These are phyloP conservation scores for Botryobasidium botryosum DNA, from an alignment of 768 basidiomycete species.

Conservation along the genomic window DNA sequence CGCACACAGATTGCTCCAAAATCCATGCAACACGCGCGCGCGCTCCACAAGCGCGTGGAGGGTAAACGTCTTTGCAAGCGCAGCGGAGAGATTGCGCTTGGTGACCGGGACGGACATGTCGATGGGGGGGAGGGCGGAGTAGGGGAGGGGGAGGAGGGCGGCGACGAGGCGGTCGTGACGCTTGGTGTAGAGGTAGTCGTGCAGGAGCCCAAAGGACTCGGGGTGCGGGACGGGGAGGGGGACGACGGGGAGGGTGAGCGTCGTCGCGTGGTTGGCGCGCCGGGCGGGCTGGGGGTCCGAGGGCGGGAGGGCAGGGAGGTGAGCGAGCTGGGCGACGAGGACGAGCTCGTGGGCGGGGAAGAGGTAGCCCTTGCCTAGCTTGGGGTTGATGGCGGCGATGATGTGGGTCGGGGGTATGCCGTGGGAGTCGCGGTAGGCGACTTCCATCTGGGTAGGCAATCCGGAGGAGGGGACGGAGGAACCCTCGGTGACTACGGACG, in stretches of 20 bases:
- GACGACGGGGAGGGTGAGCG: slow-evolving; percentile 38
- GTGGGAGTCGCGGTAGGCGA: neutral
- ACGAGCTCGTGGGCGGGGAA: slow-evolving; percentile 48
- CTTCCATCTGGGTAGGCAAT: too few species aligned
- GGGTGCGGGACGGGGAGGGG: slow-evolving; percentile 56
- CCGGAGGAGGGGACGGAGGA: too few species aligned
- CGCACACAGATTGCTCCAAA: neutral
- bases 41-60: neutral
- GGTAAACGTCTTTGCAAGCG: neutral
- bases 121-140: neutral
- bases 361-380: slow-evolving; percentile 30
- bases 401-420: slow-evolving; percentile 33
- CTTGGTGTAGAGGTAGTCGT: slow-evolving; percentile 52
- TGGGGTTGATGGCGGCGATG: slow-evolving; percentile 37
- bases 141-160: slow-evolving; percentile 38
- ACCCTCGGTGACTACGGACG: too few species aligned
- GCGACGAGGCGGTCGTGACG: slow-evolving; percentile 39
- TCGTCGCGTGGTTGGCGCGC: neutral
- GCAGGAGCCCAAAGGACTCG: slow-evolving; percentile 46
- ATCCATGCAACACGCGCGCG: neutral
- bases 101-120: neutral
- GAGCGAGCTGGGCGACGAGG: slow-evolving; percentile 42
- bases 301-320: slow-evolving; percentile 33
- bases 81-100: neutral
- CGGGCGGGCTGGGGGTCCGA: neutral